These are phyloP conservation scores for Botryotinia narcissicola DNA, from an alignment of 2,329 filamentous ascomycete genomes.

Conservation along the genomic window DNA sequence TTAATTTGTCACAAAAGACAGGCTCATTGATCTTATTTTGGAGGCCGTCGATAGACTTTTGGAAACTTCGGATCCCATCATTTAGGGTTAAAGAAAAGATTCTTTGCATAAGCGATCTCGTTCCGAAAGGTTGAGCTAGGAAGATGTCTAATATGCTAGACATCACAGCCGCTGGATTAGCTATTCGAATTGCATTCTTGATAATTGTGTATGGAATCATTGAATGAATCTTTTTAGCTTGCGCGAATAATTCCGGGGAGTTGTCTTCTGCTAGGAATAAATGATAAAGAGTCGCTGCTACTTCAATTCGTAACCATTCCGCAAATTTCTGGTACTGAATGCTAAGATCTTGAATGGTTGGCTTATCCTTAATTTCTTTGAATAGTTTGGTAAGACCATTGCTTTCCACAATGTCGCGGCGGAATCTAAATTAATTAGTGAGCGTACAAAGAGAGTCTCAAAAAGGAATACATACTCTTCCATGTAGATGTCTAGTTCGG, in stretches of 20 bases:
- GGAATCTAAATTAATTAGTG: constrained; percentile 49
- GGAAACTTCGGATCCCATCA: constrained; percentile 83
- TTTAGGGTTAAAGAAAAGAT: constrained; percentile 91
- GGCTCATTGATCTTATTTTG: constrained; percentile 76
- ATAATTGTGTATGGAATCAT: constrained; percentile 88
- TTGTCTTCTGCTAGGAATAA: constrained; percentile 98
- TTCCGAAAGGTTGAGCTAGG: constrained; percentile 89
- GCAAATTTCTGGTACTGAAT: constrained; percentile 98
- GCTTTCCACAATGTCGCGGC: constrained; percentile 62
- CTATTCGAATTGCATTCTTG: constrained; percentile 95
- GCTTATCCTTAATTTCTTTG: constrained; percentile 86
- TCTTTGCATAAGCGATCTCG: constrained; percentile 84
- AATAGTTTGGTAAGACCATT: constrained; percentile 92
- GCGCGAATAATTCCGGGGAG: constrained; percentile 91
- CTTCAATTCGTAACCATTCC: constrained; percentile 95
- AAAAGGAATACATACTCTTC: constrained; percentile 63
- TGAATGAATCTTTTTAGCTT: constrained; percentile 91
- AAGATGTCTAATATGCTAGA: constrained; percentile 92
- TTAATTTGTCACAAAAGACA: constrained; percentile 76
- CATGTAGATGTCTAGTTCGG: constrained; percentile 97
- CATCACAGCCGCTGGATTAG: constrained; percentile 97
- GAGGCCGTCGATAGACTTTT: constrained; percentile 80
- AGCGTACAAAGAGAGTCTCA: not conserved
- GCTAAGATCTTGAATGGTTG: constrained; percentile 81
- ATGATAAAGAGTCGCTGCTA: constrained; percentile 95